Conservation (phyloP, 2,329 filamentous ascomycete genomes). For the Colletotrichum siamense region DNA sequence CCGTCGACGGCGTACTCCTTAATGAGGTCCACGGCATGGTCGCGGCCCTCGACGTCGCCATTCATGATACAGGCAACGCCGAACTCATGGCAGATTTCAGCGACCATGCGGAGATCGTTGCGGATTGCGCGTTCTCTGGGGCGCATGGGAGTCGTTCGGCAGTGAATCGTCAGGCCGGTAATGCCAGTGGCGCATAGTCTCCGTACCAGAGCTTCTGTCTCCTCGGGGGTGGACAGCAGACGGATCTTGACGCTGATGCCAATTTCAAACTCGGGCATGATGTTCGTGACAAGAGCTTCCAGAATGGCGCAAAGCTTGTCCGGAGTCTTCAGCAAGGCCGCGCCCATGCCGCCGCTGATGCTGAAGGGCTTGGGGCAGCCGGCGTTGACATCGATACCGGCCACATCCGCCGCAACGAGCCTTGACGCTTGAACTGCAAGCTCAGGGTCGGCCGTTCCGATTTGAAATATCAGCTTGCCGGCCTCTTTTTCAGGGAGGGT, state of each 20-base stretch:
- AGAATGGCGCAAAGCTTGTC: conserved; percentile 86
- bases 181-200: conserved; percentile 87
- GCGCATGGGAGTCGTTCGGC: conserved; percentile 94
- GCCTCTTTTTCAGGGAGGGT: conserved; percentile 81
- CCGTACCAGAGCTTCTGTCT: conserved; percentile 80
- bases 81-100: conserved; percentile 77
- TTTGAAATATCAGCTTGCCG: conserved; percentile 82
- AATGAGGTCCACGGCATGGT: conserved; percentile 75
- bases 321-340: conserved; percentile 84
- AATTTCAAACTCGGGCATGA: conserved; percentile 80
- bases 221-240: conserved; percentile 76
- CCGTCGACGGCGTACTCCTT: conserved; percentile 86
- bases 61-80: conserved; percentile 97
- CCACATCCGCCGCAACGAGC: conserved; percentile 84
- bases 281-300: conserved; percentile 78
- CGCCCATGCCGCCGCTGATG: conserved; percentile 93
- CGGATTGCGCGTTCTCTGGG: conserved; percentile 87
- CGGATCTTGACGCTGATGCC: conserved; percentile 98
- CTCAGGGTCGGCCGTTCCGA: conserved; percentile 85
- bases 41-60: conserved; percentile 81
- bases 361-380: conserved; percentile 99
- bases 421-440: conserved; percentile 84
- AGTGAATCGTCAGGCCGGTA: conserved; percentile 90
- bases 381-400: conserved; percentile 95
- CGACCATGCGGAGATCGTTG: conserved; percentile 85